phyloP scores from a whole-genome alignment of 2,329 filamentous ascomycete genomes.

The Aspergillus chevalieri region DNA sequence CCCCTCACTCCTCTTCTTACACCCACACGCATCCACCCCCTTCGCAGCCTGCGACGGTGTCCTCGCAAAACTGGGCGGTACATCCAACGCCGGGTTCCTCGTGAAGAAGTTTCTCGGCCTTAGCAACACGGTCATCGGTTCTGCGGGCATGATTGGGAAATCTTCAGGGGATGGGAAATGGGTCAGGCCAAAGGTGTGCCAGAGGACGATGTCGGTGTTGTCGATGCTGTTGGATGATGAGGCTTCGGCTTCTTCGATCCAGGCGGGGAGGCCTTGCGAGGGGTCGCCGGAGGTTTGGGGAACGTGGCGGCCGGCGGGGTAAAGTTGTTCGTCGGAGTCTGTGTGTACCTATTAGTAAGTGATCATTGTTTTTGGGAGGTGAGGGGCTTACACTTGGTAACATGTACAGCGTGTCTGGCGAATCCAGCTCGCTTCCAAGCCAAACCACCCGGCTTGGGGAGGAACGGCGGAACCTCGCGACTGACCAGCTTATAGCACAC shows the following conservation, averaged over 20 bases:
- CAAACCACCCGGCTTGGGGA: constrained; percentile 73
- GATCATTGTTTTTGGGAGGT: not conserved
- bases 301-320: constrained; percentile 80
- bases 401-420: constrained; percentile 77
- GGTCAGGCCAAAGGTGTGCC: constrained; percentile 88
- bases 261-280: constrained; percentile 64
- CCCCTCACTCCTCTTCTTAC: constrained; percentile 31
- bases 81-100: constrained; percentile 72
- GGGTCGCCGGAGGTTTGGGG: constrained; percentile 80
- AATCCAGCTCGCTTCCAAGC: constrained; percentile 90
- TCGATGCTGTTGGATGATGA: constrained; percentile 43
- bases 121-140: constrained; percentile 75
- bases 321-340: constrained; percentile 76
- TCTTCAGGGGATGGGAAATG: constrained; percentile 88
- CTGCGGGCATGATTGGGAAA: constrained; percentile 84
- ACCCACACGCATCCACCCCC: constrained; percentile 28
- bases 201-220: constrained; percentile 80
- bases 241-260: constrained; percentile 54
- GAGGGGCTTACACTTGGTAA: constrained; percentile 69
- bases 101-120: constrained; percentile 77
- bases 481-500: constrained; percentile 85
- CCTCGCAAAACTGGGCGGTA: constrained; percentile 67
- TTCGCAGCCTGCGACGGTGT: constrained; percentile 64
- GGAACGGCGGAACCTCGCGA: constrained; percentile 68
- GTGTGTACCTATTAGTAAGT: constrained; percentile 1